A percentile compares a stretch with the other conserved stretches of the same genome.
phyloP scores from a whole-genome alignment of 2,329 filamentous ascomycete genomes.

The Colletotrichum euphorbiae region DNA sequence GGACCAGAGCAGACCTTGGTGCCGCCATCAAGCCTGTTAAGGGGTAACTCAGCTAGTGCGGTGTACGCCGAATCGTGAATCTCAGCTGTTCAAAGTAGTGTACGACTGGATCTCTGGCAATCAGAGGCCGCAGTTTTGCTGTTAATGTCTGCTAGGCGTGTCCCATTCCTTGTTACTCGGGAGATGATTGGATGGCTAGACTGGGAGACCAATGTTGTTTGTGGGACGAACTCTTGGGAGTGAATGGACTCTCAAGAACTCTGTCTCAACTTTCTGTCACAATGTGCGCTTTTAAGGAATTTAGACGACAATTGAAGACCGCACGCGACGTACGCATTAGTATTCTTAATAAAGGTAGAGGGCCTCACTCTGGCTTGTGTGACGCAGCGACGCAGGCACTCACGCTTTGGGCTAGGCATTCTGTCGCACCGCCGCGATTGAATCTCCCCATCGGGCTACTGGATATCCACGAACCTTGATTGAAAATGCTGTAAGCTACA shows the following conservation, averaged over 20 bases:
- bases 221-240: not conserved
- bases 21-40: constrained; percentile 20
- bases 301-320: not conserved
- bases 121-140: no score
- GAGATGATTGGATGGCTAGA: not conserved
- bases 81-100: no score
- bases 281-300: no score
- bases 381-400: no score
- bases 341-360: no score
- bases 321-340: not conserved
- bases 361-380: not conserved
- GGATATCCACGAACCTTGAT: not conserved
- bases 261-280: no score
- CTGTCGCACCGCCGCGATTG: not conserved
- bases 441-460: constrained; percentile 9
- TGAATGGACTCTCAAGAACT: no score
- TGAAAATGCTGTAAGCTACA: not conserved
- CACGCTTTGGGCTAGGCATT: not conserved
- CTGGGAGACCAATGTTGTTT: not conserved
- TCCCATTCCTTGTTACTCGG: no score
- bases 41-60: not conserved
- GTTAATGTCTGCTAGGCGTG: no score
- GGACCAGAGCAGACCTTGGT: constrained; percentile 38
- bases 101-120: not conserved
- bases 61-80: no score